A percentile compares a stretch with the other conserved stretches of the same genome.
Conservation (phyloP, 225 moss, liverwort and hornwort genomes). For the Anthoceros angustus region DNA sequence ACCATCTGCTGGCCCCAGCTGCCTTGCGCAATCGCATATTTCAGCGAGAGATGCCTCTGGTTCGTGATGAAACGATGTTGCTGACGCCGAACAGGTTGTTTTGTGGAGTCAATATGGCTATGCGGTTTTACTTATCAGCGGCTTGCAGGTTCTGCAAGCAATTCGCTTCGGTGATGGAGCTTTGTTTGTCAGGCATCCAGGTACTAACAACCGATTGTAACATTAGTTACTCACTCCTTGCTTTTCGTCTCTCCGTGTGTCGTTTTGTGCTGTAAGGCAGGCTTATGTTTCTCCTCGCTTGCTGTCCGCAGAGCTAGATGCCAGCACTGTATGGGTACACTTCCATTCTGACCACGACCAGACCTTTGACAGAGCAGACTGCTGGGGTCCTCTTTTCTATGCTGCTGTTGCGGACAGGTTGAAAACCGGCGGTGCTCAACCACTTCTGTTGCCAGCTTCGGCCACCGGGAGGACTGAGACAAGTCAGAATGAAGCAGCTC, state of each 20-base stretch:
- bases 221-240: neutral
- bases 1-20: conserved; percentile 49
- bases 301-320: conserved; percentile 32
- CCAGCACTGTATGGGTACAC: conserved; percentile 59
- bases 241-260: neutral
- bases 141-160: conserved; percentile 39
- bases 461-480: neutral
- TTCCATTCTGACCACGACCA: conserved; percentile 44
- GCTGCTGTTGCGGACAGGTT: conserved; percentile 24
- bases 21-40: conserved; percentile 53
- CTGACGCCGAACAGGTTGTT: neutral
- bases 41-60: conserved; percentile 65
- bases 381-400: conserved; percentile 61
- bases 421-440: neutral
- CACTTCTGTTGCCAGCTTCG: neutral
- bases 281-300: conserved; percentile 12
- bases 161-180: conserved; percentile 50
- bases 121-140: neutral
- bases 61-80: conserved; percentile 13
- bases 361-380: conserved; percentile 41
- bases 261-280: conserved; percentile 1
- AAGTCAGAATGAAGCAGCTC: neutral
- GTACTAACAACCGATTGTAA: conserved; percentile 4
- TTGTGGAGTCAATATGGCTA: neutral
- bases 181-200: conserved; percentile 36